Conservation (phyloP, 83 land plant species). For the Larix sibirica region DNA sequence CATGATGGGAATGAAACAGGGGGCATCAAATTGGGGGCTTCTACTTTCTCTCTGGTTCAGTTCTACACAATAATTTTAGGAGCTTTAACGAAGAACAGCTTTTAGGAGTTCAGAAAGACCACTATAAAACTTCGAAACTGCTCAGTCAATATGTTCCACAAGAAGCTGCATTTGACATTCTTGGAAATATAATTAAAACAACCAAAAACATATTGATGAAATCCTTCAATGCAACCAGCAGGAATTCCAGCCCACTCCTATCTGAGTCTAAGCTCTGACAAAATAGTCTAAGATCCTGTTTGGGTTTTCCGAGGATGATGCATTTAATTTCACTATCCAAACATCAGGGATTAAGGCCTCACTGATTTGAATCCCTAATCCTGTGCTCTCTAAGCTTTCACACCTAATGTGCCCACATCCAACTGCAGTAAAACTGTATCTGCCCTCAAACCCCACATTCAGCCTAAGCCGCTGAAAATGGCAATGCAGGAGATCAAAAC, state of each 20-base stretch:
- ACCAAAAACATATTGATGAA: too few species aligned
- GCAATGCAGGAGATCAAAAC: neutral
- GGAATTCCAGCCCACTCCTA: too few species aligned
- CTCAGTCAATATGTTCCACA: neutral
- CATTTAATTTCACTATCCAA: too few species aligned
- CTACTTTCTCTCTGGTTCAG: neutral
- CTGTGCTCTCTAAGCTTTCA: neutral
- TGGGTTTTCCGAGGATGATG: too few species aligned
- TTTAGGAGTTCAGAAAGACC: neutral
- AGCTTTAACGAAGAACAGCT: neutral
- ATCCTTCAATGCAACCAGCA: too few species aligned
- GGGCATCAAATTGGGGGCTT: neutral
- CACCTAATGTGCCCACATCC: neutral
- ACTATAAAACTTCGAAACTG: neutral
- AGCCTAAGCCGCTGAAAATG: neutral
- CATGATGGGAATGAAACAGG: neutral
- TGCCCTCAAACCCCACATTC: neutral
- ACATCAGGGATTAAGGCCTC: too few species aligned
- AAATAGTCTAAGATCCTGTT: too few species aligned
- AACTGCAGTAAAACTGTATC: neutral
- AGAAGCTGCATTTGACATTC: neutral
- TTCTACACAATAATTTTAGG: neutral
- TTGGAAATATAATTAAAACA: too few species aligned
- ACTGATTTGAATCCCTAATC: neutral
- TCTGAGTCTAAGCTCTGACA: too few species aligned